Percentiles rank a stretch among this genome's conserved stretches.
Evolutionary conservation across 371 early-diverging fungal species (phyloP).

Genomic region (Mucor indicus): DNA sequence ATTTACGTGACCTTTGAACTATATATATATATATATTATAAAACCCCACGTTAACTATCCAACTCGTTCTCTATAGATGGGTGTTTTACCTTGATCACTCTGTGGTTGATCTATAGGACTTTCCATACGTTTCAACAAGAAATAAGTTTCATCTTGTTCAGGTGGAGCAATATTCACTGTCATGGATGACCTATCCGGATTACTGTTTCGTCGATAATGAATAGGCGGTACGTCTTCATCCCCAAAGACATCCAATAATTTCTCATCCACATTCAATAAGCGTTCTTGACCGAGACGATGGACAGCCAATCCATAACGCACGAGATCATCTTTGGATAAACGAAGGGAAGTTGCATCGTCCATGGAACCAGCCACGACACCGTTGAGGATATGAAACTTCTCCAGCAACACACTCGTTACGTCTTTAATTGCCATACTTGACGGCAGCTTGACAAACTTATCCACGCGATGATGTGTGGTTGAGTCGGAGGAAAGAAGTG

Average conservation of each 20-base stretch:
- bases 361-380: constrained; percentile 29
- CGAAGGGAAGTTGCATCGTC: constrained; percentile 28
- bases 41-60: too few relatives aligned
- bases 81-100: too few relatives aligned
- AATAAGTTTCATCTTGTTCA: constrained; percentile 37
- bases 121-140: constrained; percentile 24
- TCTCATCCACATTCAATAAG: constrained; percentile 12
- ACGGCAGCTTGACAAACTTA: constrained; percentile 34
- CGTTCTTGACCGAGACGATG: constrained; percentile 17
- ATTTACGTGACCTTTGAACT: constrained; percentile 25
- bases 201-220: constrained; percentile 31
- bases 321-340: constrained; percentile 23
- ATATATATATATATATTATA: too few relatives aligned
- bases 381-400: constrained; percentile 49
- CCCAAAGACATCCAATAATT: constrained; percentile 33
- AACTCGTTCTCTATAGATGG: too few relatives aligned
- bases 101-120: neutral
- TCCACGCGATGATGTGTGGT: constrained; percentile 31
- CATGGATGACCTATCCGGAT: constrained; percentile 44
- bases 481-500: constrained; percentile 25
- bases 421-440: constrained; percentile 32
- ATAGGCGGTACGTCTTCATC: constrained; percentile 31
- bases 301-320: constrained; percentile 27
- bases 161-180: constrained; percentile 38
- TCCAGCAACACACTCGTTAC: constrained; percentile 35